Evolutionary conservation across 2,329 filamentous ascomycete genomes (phyloP).

Genomic region (Penicillium janthinellum): DNA sequence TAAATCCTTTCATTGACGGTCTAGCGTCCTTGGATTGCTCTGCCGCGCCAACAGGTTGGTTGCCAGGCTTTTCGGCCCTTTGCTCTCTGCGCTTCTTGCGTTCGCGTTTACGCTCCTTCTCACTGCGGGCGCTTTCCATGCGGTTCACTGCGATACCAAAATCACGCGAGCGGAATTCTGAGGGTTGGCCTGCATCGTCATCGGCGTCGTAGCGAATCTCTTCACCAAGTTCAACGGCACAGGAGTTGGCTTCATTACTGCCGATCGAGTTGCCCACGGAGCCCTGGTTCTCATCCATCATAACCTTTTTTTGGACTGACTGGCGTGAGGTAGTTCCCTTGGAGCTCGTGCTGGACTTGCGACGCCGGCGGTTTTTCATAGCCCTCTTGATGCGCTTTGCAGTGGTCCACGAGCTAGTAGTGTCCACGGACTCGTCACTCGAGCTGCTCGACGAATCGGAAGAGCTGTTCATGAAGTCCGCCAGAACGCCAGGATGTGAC

Average conservation of each 20-base stretch:
- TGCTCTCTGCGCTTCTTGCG: constrained; percentile 25
- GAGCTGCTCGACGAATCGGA: constrained; percentile 53
- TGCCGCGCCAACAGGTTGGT: constrained; percentile 14
- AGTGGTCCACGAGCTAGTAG: constrained; percentile 69
- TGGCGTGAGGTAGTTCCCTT: constrained; percentile 44
- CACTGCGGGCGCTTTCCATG: constrained; percentile 17
- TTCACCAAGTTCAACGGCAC: constrained; percentile 31
- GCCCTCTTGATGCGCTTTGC: constrained; percentile 75
- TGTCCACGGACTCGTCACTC: constrained; percentile 67
- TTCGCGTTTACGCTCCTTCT: constrained; percentile 21
- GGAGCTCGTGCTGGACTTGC: constrained; percentile 76
- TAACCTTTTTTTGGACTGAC: constrained; percentile 24
- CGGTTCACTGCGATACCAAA: constrained; percentile 27
- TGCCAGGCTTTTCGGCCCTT: constrained; percentile 16
- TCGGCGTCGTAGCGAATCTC: constrained; percentile 34
- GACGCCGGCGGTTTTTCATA: constrained; percentile 68
- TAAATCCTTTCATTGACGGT: constrained; percentile 21
- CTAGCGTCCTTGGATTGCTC: constrained; percentile 3
- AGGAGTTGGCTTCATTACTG: constrained; percentile 25
- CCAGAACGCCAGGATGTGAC: constrained; percentile 79
- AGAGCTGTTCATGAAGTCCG: constrained; percentile 70
- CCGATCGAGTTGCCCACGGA: constrained; percentile 28
- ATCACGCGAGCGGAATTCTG: constrained; percentile 33
- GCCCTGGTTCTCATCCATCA: constrained; percentile 22
- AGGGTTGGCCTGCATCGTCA: constrained; percentile 22